Evolutionary conservation across 139 green algal species (phyloP).

Genomic region (Volvox africanus): DNA sequence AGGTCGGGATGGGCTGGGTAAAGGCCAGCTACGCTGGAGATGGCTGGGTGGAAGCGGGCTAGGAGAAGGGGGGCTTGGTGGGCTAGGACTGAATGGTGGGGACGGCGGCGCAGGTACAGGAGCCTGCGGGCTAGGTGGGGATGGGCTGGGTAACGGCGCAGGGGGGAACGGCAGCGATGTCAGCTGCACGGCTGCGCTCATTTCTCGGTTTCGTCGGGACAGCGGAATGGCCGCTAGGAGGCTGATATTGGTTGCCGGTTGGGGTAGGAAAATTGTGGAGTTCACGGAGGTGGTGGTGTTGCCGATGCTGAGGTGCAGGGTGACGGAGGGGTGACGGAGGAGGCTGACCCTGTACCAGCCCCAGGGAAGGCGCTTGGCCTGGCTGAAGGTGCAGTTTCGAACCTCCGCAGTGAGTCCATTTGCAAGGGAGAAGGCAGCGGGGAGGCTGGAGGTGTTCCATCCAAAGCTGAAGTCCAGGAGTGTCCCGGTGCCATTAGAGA

Average conservation of each 20-base stretch:
- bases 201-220: background rate
- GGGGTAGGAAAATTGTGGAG: background rate
- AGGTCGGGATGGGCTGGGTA: background rate
- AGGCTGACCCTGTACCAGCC: background rate
- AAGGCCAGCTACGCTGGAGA: background rate
- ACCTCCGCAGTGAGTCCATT: background rate
- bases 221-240: background rate
- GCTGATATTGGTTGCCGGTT: background rate
- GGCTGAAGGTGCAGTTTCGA: background rate
- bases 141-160: background rate
- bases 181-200: background rate
- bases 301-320: background rate
- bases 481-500: background rate
- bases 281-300: background rate
- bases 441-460: background rate
- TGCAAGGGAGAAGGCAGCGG: background rate
- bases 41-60: background rate
- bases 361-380: background rate
- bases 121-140: background rate
- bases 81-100: background rate
- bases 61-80: background rate
- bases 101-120: background rate
- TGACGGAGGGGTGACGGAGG: background rate
- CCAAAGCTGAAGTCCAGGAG: background rate
- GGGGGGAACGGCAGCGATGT: background rate